These are phyloP conservation scores for Heritiera littoralis DNA, from an alignment of 345 rosid genomes.

Conservation along the genomic window DNA sequence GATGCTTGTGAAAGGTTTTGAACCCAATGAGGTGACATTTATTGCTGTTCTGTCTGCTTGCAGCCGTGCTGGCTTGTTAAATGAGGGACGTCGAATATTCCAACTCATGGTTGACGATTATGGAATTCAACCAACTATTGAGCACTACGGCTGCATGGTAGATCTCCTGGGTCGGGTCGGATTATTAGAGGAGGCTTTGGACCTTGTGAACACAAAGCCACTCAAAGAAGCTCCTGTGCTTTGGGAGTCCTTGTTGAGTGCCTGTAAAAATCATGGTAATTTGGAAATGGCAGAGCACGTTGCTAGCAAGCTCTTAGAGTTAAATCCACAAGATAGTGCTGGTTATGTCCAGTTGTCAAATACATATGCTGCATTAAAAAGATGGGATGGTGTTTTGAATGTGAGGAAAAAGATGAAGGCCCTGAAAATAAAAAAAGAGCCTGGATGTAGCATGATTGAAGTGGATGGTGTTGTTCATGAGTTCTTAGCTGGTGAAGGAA, in stretches of 20 bases:
- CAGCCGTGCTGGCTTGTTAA: conserved; percentile 50
- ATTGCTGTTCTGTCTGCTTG: conserved; percentile 52
- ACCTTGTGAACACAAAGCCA: conserved; percentile 36
- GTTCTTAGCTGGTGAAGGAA: conserved; percentile 54
- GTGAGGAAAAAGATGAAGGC: conserved; percentile 41
- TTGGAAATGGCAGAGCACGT: conserved; percentile 42
- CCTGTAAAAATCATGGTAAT: conserved; percentile 46
- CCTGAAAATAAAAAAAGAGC: conserved; percentile 37
- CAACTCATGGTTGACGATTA: conserved; percentile 41
- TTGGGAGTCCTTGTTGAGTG: conserved; percentile 39
- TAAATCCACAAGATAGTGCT: conserved; percentile 35
- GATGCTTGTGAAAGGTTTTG: conserved; percentile 49
- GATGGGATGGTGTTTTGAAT: conserved; percentile 42
- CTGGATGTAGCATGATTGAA: conserved; percentile 53
- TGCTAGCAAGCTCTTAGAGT: conserved; percentile 34
- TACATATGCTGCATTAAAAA: conserved; percentile 39
- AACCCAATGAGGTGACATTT: conserved; percentile 46
- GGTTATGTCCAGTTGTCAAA: conserved; percentile 47
- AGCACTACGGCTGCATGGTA: conserved; percentile 55
- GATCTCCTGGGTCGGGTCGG: conserved; percentile 53
- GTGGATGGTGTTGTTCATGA: conserved; percentile 45
- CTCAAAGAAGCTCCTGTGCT: conserved; percentile 31
- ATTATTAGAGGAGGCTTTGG: conserved; percentile 43
- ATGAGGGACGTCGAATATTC: conserved; percentile 42
- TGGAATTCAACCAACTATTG: conserved; percentile 47